A percentile compares a stretch with the other conserved stretches of the same genome.
phyloP scores from a whole-genome alignment of 805 yeast species.

The Saccharomyces jurei region DNA sequence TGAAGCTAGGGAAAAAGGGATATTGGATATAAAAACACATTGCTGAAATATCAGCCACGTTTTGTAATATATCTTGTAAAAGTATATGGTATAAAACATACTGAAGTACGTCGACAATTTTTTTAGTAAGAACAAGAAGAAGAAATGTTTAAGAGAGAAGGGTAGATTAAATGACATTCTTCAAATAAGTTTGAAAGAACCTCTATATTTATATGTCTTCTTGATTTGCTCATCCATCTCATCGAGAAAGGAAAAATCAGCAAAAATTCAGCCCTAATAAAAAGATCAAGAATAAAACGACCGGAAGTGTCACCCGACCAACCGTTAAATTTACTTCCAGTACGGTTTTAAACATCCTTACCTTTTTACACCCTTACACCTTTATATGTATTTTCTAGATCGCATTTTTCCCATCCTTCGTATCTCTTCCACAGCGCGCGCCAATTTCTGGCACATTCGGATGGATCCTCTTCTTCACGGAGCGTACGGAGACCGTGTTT shows the following conservation, averaged over 20 bases:
- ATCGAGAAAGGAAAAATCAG: not conserved
- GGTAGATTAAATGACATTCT: not conserved
- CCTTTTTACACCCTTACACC: not conserved
- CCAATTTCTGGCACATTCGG: not conserved
- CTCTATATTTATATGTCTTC: not conserved
- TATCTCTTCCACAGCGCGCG: not conserved
- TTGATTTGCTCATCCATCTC: not conserved
- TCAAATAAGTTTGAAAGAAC: not conserved
- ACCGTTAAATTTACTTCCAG: not conserved
- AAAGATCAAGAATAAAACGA: not conserved
- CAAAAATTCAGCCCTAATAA: not conserved
- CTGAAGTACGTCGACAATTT: conserved; percentile 94
- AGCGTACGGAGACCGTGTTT: not conserved
- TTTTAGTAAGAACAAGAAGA: conserved; percentile 14
- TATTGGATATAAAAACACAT: not conserved
- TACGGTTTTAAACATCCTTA: not conserved
- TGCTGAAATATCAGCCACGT: not conserved
- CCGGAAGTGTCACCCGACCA: not conserved
- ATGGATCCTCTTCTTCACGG: not conserved
- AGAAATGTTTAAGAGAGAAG: not conserved
- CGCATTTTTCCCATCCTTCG: not conserved
- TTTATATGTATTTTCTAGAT: no score
- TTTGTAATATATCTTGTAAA: not conserved
- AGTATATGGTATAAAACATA: conserved; percentile 33
- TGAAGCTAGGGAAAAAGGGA: not conserved